These are phyloP conservation scores for Passiflora organensis DNA, from an alignment of 345 rosid genomes.

Conservation along the genomic window DNA sequence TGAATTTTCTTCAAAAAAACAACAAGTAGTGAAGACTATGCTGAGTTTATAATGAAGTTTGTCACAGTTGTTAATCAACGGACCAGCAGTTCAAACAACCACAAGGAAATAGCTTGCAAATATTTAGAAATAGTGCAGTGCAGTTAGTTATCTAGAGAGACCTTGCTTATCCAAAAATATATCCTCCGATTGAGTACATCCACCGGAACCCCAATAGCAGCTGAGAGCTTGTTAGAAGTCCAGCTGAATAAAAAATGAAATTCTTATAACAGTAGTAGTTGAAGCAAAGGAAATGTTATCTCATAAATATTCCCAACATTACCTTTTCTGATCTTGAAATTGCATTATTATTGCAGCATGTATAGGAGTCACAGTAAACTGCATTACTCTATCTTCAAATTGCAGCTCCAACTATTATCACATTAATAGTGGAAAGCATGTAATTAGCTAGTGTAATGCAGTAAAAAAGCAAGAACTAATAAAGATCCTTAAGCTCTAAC, in stretches of 20 bases:
- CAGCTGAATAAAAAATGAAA: slow-evolving; percentile 51
- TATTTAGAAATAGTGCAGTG: background rate
- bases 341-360: slow-evolving; percentile 94
- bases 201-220: slow-evolving; percentile 59
- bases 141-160: slow-evolving; percentile 4
- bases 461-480: background rate
- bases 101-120: background rate
- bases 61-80: background rate
- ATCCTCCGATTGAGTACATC: slow-evolving; percentile 70
- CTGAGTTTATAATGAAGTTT: background rate
- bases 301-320: slow-evolving; percentile 12
- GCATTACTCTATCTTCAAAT: slow-evolving; percentile 76
- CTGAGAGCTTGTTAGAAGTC: slow-evolving; percentile 69
- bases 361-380: slow-evolving; percentile 74
- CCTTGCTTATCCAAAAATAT: slow-evolving; percentile 92
- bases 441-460: slow-evolving; percentile 3
- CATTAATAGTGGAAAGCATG: background rate
- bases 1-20: no score
- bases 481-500: slow-evolving; percentile 31
- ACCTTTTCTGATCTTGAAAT: slow-evolving; percentile 86
- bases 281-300: background rate
- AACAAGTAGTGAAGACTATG: background rate
- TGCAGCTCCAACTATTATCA: slow-evolving; percentile 74
- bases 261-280: background rate
- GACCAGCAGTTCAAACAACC: background rate